These are phyloP conservation scores for Beta corolliflora DNA, from an alignment of 179 eudicot species.

Conservation along the genomic window DNA sequence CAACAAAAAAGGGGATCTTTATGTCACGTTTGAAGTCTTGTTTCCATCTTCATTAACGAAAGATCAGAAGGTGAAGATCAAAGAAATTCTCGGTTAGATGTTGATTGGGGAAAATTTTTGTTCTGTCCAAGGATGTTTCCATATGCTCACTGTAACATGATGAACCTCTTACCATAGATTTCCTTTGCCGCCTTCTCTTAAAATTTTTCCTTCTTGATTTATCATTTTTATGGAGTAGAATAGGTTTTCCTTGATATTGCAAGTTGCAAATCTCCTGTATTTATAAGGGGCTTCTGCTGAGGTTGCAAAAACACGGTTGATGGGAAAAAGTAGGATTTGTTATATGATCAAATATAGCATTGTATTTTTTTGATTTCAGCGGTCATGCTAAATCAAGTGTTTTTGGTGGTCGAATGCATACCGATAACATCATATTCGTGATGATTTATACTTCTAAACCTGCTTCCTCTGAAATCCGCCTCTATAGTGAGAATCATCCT, in stretches of 20 bases:
- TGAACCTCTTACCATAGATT: constrained; percentile 12
- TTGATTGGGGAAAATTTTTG: constrained; percentile 6
- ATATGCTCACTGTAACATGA: constrained; percentile 26
- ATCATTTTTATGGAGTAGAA: neutral
- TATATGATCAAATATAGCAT: neutral
- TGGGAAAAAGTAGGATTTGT: constrained; percentile 14
- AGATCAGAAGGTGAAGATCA: constrained; percentile 82
- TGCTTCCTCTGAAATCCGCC: too few relatives aligned
- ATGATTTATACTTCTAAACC: too few relatives aligned
- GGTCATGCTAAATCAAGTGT: neutral
- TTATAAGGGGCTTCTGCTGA: constrained; percentile 19
- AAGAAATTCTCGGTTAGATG: constrained; percentile 60
- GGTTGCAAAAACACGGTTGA: constrained; percentile 7
- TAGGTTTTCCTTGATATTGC: constrained; percentile 22
- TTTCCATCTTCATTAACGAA: constrained; percentile 88
- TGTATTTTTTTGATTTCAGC: neutral
- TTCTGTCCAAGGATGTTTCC: neutral
- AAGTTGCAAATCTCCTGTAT: constrained; percentile 21
- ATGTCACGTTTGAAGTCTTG: constrained; percentile 77
- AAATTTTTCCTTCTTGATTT: neutral
- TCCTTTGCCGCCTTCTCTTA: neutral
- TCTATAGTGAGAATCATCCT: too few relatives aligned
- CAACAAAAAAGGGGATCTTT: constrained; percentile 87
- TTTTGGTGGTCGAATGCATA: too few relatives aligned
- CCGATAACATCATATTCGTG: too few relatives aligned